Conservation (phyloP, 2,329 filamentous ascomycete genomes). For the Lasiodiplodia sp. region DNA sequence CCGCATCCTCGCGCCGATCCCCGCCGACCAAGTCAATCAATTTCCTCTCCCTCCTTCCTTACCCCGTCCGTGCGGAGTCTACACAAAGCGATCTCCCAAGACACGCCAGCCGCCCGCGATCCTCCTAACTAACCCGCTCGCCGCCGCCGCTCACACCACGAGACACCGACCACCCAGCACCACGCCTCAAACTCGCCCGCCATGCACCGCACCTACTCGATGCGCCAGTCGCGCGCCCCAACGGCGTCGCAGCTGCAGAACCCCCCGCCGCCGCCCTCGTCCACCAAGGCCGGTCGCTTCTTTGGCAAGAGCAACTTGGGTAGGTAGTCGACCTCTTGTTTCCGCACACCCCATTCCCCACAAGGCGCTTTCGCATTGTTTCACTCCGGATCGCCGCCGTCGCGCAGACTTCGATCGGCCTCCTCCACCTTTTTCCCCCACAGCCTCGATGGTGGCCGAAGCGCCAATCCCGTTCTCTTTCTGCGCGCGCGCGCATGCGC, state of each 20-base stretch:
- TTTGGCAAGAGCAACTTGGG: constrained; percentile 87
- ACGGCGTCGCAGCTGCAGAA: constrained; percentile 92
- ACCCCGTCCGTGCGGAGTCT: constrained; percentile 20
- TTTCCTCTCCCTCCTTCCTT: constrained; percentile 1
- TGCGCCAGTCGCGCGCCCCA: constrained; percentile 95
- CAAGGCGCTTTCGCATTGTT: constrained; percentile 14
- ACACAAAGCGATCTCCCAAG: constrained; percentile 3
- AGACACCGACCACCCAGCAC: not conserved
- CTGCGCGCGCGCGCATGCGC: not conserved
- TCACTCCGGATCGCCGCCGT: constrained; percentile 4
- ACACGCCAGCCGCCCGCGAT: not conserved
- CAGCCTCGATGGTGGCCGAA: not conserved
- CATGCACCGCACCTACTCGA: constrained; percentile 99
- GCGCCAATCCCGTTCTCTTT: not conserved
- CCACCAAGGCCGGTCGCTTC: constrained; percentile 88
- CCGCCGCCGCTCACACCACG: constrained; percentile 10
- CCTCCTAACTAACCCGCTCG: not conserved
- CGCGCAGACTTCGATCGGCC: constrained; percentile 10
- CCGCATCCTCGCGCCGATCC: constrained; percentile 21
- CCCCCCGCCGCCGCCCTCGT: constrained; percentile 88
- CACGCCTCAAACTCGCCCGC: constrained; percentile 27
- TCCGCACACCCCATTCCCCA: not conserved
- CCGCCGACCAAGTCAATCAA: constrained; percentile 20
- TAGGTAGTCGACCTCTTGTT: constrained; percentile 57
- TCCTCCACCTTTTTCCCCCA: not conserved